These are phyloP conservation scores for Crucibulum laeve DNA, from an alignment of 768 basidiomycete species.

Conservation along the genomic window DNA sequence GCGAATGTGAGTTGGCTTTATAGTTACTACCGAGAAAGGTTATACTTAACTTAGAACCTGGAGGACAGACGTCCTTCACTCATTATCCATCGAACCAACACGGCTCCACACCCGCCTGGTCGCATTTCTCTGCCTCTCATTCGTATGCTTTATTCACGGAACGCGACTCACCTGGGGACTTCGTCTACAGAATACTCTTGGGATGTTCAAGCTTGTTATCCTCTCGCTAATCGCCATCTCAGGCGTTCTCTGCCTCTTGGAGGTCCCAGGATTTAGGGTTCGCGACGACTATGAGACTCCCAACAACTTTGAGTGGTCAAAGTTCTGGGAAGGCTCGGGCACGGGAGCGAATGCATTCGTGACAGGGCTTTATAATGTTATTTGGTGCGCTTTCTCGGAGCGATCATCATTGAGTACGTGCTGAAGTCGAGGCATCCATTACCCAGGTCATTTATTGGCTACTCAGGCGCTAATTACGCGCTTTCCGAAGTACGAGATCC, in stretches of 20 bases:
- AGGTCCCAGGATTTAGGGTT: constrained; percentile 45
- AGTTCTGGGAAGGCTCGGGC: constrained; percentile 60
- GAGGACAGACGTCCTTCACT: constrained; percentile 51
- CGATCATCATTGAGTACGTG: too few relatives aligned
- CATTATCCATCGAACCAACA: constrained; percentile 41
- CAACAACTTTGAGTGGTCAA: constrained; percentile 53
- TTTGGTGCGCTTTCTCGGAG: constrained; percentile 42
- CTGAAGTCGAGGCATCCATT: too few relatives aligned
- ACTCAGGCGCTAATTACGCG: constrained; percentile 72
- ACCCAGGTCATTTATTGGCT: constrained; percentile 66
- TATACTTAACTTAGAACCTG: background rate
- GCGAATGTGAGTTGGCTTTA: constrained; percentile 48
- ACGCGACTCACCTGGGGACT: constrained; percentile 49
- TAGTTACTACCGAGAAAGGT: too few relatives aligned
- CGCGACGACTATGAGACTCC: constrained; percentile 48
- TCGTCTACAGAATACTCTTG: constrained; percentile 60
- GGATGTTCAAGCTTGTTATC: constrained; percentile 55
- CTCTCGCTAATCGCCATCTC: constrained; percentile 46
- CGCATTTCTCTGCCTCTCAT: constrained; percentile 52
- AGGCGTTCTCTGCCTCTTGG: constrained; percentile 48
- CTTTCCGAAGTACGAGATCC: constrained; percentile 70
- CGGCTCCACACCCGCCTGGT: constrained; percentile 44
- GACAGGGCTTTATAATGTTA: constrained; percentile 62
- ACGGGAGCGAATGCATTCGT: constrained; percentile 57
- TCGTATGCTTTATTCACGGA: constrained; percentile 55